phyloP scores from a whole-genome alignment of 2,329 filamentous ascomycete species.

The Tolypocladium ophioglossoides region DNA sequence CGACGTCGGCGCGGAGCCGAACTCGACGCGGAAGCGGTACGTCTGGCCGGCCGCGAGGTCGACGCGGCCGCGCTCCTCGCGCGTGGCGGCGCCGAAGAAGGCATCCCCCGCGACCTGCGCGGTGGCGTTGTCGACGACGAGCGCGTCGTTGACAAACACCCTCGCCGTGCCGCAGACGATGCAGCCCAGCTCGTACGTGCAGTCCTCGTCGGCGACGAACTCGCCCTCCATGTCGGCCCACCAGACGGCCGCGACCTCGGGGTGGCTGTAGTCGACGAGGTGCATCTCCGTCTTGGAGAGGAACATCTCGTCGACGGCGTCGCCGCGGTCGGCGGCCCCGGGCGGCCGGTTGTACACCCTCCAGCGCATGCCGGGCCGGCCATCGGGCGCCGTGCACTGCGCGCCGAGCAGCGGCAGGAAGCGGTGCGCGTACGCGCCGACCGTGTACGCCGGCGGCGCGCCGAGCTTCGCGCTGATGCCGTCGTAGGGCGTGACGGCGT shows the following conservation, averaged over 20 bases:
- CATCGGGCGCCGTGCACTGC: constrained; percentile 38
- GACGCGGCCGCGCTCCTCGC: constrained; percentile 50
- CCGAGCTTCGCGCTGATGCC: constrained; percentile 50
- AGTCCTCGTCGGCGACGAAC: constrained; percentile 48
- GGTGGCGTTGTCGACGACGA: constrained; percentile 56
- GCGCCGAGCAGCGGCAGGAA: constrained; percentile 48
- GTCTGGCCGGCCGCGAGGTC: constrained; percentile 46
- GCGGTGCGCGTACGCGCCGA: constrained; percentile 56
- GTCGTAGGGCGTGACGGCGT: constrained; percentile 61
- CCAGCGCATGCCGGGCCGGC: constrained; percentile 49
- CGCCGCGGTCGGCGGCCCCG: constrained; percentile 28
- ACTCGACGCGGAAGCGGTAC: constrained; percentile 50
- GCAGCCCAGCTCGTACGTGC: constrained; percentile 54
- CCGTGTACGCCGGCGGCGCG: constrained; percentile 36
- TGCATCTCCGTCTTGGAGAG: constrained; percentile 38
- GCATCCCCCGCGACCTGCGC: constrained; percentile 51
- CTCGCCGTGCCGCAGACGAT: constrained; percentile 57
- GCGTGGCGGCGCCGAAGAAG: constrained; percentile 55
- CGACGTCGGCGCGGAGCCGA: constrained; percentile 47
- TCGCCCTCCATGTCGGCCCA: constrained; percentile 52
- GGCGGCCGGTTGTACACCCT: constrained; percentile 51
- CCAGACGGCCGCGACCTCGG: constrained; percentile 43
- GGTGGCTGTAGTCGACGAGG: constrained; percentile 40
- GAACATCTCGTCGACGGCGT: constrained; percentile 39
- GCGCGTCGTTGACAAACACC: constrained; percentile 49